Evolutionary conservation across 2,329 filamentous ascomycete genomes (phyloP).

Genomic region (Aspergillus thermomutatus): DNA sequence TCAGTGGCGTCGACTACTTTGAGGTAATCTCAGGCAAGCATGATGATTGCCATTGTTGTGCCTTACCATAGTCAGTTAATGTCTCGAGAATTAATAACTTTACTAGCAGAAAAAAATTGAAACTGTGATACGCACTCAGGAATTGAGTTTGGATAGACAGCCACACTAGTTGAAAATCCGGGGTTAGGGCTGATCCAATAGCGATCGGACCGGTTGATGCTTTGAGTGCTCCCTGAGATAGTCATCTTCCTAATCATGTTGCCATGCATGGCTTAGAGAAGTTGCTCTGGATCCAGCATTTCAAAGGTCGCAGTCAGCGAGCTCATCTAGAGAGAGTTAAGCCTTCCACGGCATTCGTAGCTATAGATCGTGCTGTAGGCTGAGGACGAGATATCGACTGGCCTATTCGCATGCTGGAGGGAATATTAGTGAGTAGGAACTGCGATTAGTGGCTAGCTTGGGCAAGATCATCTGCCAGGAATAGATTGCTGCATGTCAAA

Average conservation of each 20-base stretch:
- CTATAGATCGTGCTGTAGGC: neutral
- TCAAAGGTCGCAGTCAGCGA: neutral
- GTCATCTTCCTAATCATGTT: neutral
- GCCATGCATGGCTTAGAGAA: too few species aligned
- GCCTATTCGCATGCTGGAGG: neutral
- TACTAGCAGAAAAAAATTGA: neutral
- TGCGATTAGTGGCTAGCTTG: neutral
- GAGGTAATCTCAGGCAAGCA: neutral
- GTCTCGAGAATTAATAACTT: neutral
- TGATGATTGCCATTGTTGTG: neutral
- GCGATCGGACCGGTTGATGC: neutral
- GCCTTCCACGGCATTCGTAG: neutral
- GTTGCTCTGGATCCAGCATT: neutral
- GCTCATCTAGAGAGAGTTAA: neutral
- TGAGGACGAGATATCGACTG: neutral
- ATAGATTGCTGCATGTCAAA: neutral
- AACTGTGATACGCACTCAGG: neutral
- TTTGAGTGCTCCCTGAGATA: too few species aligned
- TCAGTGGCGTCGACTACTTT: neutral
- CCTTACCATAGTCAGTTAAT: neutral
- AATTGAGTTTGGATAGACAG: neutral
- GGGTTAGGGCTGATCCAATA: conserved; percentile 7
- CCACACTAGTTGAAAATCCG: conserved; percentile 5
- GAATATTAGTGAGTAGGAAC: neutral
- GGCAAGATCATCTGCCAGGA: neutral